Evolutionary conservation across 1,284 basidiomycete species (phyloP), one percentile per base, ranked within the genome.

Genomic region (Tylopilus orsonianus): DNA sequence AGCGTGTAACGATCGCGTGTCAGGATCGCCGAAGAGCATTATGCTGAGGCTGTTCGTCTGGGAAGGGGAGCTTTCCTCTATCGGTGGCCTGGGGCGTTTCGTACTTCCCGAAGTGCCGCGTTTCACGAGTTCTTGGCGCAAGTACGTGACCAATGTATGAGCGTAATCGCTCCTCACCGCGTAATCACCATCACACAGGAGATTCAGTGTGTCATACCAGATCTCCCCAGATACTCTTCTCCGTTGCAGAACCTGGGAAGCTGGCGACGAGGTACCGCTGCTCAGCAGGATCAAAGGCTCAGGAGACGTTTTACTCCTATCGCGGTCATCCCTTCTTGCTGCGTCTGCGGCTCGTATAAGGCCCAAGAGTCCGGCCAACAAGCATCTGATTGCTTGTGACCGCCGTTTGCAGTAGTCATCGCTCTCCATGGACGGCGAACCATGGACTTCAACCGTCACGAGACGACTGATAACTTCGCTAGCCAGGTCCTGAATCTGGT

Each of bases 401-500:
- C 85, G 78, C 46, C 73, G 75, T 44, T 69, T 72, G 39, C 72
- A 73, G 47, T 66, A 72, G 7, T 68, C 65, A 3, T 71, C 71
- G 54, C 73, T 77, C 36, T 75, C 78, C 34, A 66, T 71, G 18
- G 68, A 67, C 27, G 76, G 60, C 7, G 78, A 64, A 13, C 83
- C 84, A 55, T 82, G 83, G 13, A 79, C 73, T 61, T 93, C 88
- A 20, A 93, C 73, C 0, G 77, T 71, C 5, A 81, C 73, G n/a
- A 97, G 78, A 20, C 91, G 83, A 49, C 79, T 81, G 34, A 92
- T 81, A 23, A 96, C 74, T 67, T 97, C 94, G 53, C 85, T 85
- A 12, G 91, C 85, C 44, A 97, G 83, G 66, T 97, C 95, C 64
- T 93, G 91, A 53, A 96, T 91, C 71, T 99, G 96, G 65, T 97